Percentiles rank a stretch among this genome's conserved stretches.
Evolutionary conservation across 176 grass and related monocot species (phyloP).

Genomic region (Saccharum officinarum): DNA sequence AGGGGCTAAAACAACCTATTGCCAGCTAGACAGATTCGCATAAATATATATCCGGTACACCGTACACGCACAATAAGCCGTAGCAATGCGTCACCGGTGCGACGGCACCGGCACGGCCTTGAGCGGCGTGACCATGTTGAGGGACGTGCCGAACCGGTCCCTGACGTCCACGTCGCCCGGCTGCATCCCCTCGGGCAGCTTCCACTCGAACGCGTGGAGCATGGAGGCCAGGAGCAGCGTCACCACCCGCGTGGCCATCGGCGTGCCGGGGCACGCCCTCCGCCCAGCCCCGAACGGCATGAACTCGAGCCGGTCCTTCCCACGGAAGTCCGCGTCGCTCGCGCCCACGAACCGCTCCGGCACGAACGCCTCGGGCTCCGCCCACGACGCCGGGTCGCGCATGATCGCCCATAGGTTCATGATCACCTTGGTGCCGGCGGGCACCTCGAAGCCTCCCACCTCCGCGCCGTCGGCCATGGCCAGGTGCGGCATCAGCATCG

Average conservation of each 20-base stretch:
- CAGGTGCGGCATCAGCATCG: constrained; percentile 57
- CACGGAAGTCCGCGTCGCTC: constrained; percentile 34
- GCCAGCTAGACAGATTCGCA: too few species aligned
- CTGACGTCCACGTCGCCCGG: constrained; percentile 47
- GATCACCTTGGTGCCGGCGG: constrained; percentile 41
- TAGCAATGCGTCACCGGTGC: neutral
- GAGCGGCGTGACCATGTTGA: constrained; percentile 56
- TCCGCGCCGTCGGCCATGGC: constrained; percentile 39
- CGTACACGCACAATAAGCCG: neutral
- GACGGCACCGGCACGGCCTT: constrained; percentile 33
- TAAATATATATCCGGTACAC: too few species aligned
- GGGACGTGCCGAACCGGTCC: constrained; percentile 44
- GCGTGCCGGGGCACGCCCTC: constrained; percentile 58
- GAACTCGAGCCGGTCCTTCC: constrained; percentile 33
- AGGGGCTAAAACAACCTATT: too few species aligned
- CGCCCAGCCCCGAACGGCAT: constrained; percentile 68
- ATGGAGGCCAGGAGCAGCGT: constrained; percentile 43
- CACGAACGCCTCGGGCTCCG: constrained; percentile 38
- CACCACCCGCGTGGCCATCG: constrained; percentile 49
- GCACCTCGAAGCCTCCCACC: constrained; percentile 45
- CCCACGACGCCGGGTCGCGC: constrained; percentile 54
- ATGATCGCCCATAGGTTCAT: constrained; percentile 57
- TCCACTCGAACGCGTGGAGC: constrained; percentile 62
- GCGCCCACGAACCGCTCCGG: constrained; percentile 54
- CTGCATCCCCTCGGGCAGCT: constrained; percentile 48